These are phyloP conservation scores for Aspergillus baeticus DNA, from an alignment of 495 filamentous ascomycete species.

Conservation along the genomic window DNA sequence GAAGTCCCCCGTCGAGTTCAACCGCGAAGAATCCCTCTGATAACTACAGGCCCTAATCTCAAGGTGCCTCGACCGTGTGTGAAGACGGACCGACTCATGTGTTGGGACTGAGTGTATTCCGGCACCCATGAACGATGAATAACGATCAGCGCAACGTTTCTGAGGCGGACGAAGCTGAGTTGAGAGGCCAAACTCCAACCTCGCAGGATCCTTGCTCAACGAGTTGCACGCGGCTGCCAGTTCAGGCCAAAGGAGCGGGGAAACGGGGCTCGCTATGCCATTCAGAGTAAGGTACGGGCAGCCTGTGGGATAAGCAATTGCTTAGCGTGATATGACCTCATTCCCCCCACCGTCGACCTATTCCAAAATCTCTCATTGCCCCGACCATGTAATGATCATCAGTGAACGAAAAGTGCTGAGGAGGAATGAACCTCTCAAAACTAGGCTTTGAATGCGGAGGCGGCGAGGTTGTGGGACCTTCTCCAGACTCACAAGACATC, in stretches of 20 bases:
- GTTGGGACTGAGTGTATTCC: too few relatives aligned
- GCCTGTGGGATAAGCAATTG: background rate
- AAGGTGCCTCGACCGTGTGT: background rate
- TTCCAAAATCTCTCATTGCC: too few relatives aligned
- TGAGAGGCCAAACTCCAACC: background rate
- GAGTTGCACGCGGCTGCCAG: background rate
- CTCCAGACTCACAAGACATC: too few relatives aligned
- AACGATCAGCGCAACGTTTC: background rate
- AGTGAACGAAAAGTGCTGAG: background rate
- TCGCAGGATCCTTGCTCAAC: background rate
- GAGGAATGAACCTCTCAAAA: background rate
- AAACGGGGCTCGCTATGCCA: background rate
- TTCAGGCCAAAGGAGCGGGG: constrained; percentile 1
- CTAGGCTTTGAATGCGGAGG: background rate
- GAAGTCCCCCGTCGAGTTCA: background rate
- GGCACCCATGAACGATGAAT: background rate
- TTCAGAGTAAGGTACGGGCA: background rate
- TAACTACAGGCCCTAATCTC: too few relatives aligned
- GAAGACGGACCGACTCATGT: background rate
- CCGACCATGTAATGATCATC: too few relatives aligned
- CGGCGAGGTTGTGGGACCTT: background rate
- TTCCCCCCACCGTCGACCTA: background rate
- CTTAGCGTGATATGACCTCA: constrained; percentile 1
- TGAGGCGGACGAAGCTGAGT: background rate
- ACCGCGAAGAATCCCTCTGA: too few relatives aligned